A percentile compares a stretch with the other conserved stretches of the same genome.
phyloP scores from a whole-genome alignment of 2,329 filamentous ascomycete species.

The Botrytis fabae region DNA sequence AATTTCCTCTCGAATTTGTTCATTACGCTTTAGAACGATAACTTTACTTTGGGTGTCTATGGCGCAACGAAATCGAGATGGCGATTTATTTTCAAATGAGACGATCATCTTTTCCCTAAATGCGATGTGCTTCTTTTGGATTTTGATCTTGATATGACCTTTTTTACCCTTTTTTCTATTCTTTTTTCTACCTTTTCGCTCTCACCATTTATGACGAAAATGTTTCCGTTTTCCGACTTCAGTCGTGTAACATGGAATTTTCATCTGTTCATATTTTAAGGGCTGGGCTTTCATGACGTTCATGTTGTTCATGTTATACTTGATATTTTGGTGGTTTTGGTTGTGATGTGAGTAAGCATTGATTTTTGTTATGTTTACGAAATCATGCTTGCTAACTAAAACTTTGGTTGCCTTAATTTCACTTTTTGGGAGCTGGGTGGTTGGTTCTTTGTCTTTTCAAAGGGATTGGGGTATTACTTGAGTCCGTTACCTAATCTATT shows the following conservation, averaged over 20 bases:
- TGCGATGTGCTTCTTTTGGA: slow-evolving; percentile 17
- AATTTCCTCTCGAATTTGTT: slow-evolving; percentile 19
- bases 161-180: slow-evolving; percentile 3
- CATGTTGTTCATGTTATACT: slow-evolving; percentile 17
- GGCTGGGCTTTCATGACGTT: slow-evolving; percentile 13
- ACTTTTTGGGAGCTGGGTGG: slow-evolving; percentile 1
- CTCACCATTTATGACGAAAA: neutral
- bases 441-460: slow-evolving; percentile 2
- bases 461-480: neutral
- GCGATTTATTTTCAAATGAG: slow-evolving; percentile 18
- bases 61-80: slow-evolving; percentile 20
- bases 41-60: slow-evolving; percentile 22
- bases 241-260: slow-evolving; percentile 2
- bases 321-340: slow-evolving; percentile 11
- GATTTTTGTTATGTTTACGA: neutral
- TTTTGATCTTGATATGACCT: slow-evolving; percentile 18
- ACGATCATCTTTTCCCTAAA: neutral
- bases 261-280: slow-evolving; percentile 12
- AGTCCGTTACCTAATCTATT: neutral
- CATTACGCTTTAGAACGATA: slow-evolving; percentile 12
- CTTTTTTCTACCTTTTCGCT: neutral
- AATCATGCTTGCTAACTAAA: slow-evolving; percentile 14
- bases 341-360: slow-evolving; percentile 5
- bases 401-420: slow-evolving; percentile 15
- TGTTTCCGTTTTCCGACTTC: neutral